Evolutionary conservation across 192 early-diverging fungal species (phyloP).

Genomic region (Phlyctochytrium planicorne): DNA sequence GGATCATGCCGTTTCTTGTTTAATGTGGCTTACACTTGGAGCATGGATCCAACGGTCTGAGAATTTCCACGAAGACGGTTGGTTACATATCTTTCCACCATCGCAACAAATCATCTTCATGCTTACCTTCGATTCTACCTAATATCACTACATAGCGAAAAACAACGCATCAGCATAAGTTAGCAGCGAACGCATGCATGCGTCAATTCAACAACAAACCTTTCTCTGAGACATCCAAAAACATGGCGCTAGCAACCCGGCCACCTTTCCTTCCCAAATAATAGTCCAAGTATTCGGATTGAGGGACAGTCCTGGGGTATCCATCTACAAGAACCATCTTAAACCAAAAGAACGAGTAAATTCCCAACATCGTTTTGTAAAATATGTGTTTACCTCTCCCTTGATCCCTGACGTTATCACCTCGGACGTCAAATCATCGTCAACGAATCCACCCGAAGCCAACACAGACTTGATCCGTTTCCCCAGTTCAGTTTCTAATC

Average conservation of each 20-base stretch:
- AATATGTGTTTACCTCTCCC: neutral
- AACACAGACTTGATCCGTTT: slow-evolving; percentile 44
- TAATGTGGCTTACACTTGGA: slow-evolving; percentile 24
- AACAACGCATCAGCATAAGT: too few relatives aligned
- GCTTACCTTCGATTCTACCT: slow-evolving; percentile 62
- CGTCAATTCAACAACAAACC: too few relatives aligned
- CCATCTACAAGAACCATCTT: slow-evolving; percentile 44
- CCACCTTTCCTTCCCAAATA: slow-evolving; percentile 53
- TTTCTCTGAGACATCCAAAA: slow-evolving; percentile 84
- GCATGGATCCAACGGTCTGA: slow-evolving; percentile 92
- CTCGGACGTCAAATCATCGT: slow-evolving; percentile 65
- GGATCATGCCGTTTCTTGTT: too few relatives aligned
- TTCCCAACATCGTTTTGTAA: too few relatives aligned
- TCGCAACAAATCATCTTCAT: neutral
- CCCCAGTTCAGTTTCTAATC: slow-evolving; percentile 50
- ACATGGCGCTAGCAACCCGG: slow-evolving; percentile 81
- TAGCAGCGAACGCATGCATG: neutral
- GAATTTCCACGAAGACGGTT: neutral
- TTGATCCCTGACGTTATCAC: slow-evolving; percentile 13
- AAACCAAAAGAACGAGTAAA: too few relatives aligned
- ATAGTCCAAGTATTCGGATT: slow-evolving; percentile 74
- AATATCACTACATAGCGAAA: slow-evolving; percentile 70
- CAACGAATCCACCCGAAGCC: slow-evolving; percentile 57
- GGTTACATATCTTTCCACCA: neutral
- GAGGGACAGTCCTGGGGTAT: slow-evolving; percentile 83